Conservation (phyloP, 768 basidiomycete species). For the Mycena albidolilacea region DNA sequence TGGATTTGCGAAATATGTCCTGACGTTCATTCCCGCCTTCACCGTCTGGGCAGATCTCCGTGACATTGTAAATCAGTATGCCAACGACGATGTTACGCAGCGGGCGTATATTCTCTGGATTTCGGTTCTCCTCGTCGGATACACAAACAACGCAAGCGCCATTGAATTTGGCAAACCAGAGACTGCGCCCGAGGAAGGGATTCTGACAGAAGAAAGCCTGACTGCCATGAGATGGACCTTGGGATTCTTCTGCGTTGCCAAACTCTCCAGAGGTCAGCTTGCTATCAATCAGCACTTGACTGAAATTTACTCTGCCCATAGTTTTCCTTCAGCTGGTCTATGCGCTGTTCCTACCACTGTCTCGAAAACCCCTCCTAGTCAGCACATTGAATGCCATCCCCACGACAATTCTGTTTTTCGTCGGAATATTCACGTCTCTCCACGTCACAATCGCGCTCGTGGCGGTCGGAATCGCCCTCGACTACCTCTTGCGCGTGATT, state of each 20-base stretch:
- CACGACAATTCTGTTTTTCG: conserved; percentile 32
- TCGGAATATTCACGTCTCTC: conserved; percentile 39
- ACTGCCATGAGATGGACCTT: conserved; percentile 37
- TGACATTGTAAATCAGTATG: conserved; percentile 47
- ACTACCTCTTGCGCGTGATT: conserved; percentile 33
- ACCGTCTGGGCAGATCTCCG: conserved; percentile 50
- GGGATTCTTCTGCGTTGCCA: conserved; percentile 42
- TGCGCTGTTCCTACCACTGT: conserved; percentile 35
- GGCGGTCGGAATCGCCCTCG: conserved; percentile 25
- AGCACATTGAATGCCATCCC: conserved; percentile 22
- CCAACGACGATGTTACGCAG: conserved; percentile 51
- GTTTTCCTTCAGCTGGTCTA: conserved; percentile 34
- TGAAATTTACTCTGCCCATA: not conserved
- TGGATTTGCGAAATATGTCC: conserved; percentile 40
- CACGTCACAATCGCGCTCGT: conserved; percentile 38
- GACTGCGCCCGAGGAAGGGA: not conserved
- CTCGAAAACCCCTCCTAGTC: conserved; percentile 31
- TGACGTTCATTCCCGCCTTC: conserved; percentile 48
- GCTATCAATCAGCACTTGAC: not conserved
- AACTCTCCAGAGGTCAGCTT: conserved; percentile 35
- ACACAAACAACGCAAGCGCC: conserved; percentile 50
- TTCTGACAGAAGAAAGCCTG: conserved; percentile 24
- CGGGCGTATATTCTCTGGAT: conserved; percentile 48
- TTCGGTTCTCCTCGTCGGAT: conserved; percentile 50
- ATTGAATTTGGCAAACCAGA: conserved; percentile 40